Evolutionary conservation across 2,329 filamentous ascomycete species (phyloP), one percentile per base, ranked within the genome.

Genomic region (Aspergillus japonicus): DNA sequence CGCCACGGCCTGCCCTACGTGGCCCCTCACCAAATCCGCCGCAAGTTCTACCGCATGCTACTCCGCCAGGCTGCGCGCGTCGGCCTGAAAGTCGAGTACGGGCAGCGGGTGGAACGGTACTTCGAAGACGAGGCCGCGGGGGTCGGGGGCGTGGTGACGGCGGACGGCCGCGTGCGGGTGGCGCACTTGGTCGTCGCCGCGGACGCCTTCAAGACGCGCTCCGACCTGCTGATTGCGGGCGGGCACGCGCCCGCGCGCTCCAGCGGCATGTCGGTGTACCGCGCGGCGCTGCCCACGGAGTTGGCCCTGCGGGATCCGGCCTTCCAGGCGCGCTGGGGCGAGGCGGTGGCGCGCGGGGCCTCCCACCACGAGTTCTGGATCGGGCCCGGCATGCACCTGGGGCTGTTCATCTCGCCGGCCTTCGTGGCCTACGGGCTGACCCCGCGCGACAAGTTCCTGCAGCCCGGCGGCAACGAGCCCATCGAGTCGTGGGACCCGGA

Each of bases 71-170:
- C 69, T n/a, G 55, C 63, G 16, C 51, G 54, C 26, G 49, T 73
- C 3, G 72, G 72, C 0, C 59, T 76, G 12, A 54, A 64, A 14
- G 67, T 75, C 44, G 64, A 69, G 21, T 74, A 73, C 29, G 68
- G 69, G 26, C 66, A 70, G 56, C 52, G 59, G 3, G 72, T 74
- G 4, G 67, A 66, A 26, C 63, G 67, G 11, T 76, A 73, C 58
- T 75, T 62, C 12, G 60, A 62, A 39, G 49, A 48, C 26, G n/a
- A 21, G 5, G 19, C 19, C 4, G 23, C 56, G 0, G 56, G 52
- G 10, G 51, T 47, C 16, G 59, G 35, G 2, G 59, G 59, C 11
- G 48, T 59, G 6, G 26, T 59, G 1, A 10, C 53, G 5, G 49
- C 49, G 16, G 21, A 54, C n/a, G 49, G n/a, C 12, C 19, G 29